These are phyloP conservation scores for Taphrina betulina DNA, from an alignment of 1,139 yeast genomes.

Conservation along the genomic window DNA sequence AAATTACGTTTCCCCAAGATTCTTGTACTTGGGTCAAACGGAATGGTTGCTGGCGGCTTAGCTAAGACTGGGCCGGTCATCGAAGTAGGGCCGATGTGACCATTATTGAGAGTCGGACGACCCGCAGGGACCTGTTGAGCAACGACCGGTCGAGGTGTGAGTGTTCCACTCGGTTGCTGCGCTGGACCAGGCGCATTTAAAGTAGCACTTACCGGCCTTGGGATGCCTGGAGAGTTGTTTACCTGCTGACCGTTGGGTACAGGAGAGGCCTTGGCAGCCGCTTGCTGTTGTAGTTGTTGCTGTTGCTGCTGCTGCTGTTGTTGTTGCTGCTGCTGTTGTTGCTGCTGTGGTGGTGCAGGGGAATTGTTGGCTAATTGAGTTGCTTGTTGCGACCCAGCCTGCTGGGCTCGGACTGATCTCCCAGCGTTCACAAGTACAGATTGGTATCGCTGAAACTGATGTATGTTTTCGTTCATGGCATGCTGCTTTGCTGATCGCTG, in stretches of 20 bases:
- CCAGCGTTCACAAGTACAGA: constrained; percentile 14
- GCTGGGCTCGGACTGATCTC: constrained; percentile 28
- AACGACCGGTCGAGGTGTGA: constrained; percentile 32
- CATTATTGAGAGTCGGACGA: constrained; percentile 33
- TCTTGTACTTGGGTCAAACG: constrained; percentile 26
- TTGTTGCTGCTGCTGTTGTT: constrained; percentile 2
- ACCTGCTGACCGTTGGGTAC: neutral
- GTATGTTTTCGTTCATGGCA: constrained; percentile 33
- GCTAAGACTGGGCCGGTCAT: constrained; percentile 36
- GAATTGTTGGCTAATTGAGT: neutral
- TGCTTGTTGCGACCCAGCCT: constrained; percentile 3
- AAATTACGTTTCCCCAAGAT: constrained; percentile 81
- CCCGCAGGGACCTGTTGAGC: constrained; percentile 36
- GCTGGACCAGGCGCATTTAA: constrained; percentile 27
- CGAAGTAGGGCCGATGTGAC: constrained; percentile 34
- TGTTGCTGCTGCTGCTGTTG: constrained; percentile 6
- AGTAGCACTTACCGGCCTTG: constrained; percentile 32
- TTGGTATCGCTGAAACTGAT: constrained; percentile 33
- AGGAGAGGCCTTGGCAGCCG: neutral
- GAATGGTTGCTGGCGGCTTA: constrained; percentile 37
- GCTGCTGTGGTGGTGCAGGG: neutral
- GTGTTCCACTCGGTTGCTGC: constrained; percentile 2
- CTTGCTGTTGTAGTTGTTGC: constrained; percentile 2
- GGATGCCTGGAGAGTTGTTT: constrained; percentile 20
- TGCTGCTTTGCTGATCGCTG: constrained; percentile 33